A percentile compares a stretch with the other conserved stretches of the same genome.
These are phyloP conservation scores for Leptodermis oblonga DNA, from an alignment of 257 asterid genomes.

Conservation along the genomic window DNA sequence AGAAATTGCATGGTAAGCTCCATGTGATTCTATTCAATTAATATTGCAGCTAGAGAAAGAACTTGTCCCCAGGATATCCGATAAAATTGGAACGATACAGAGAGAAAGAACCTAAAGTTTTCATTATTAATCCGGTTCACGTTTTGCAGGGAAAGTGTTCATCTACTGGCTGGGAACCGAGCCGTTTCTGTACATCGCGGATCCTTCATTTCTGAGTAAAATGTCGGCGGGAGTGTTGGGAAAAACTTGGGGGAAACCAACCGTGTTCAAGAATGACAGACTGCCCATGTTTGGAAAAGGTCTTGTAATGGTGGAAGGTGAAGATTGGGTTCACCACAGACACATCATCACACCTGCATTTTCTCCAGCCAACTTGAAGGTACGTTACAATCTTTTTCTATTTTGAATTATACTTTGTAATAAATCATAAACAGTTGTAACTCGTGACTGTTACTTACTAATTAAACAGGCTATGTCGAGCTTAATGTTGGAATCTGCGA, in stretches of 20 bases:
- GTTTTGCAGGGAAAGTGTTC: conserved; percentile 63
- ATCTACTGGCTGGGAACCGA: conserved; percentile 88
- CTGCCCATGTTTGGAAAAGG: conserved; percentile 90
- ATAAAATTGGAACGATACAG: too few relatives aligned
- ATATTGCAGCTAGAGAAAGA: not conserved
- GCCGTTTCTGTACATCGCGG: conserved; percentile 80
- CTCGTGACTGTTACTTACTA: too few relatives aligned
- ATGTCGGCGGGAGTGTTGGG: conserved; percentile 64
- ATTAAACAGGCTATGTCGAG: conserved; percentile 83
- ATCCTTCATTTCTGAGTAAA: conserved; percentile 62
- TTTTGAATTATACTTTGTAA: too few relatives aligned
- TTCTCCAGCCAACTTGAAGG: conserved; percentile 71
- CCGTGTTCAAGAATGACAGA: conserved; percentile 69
- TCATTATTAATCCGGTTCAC: too few relatives aligned
- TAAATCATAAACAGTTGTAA: too few relatives aligned
- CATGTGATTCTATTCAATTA: not conserved
- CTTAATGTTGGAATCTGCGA: conserved; percentile 67
- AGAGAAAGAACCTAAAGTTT: too few relatives aligned
- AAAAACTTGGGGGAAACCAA: conserved; percentile 88
- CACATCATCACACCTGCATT: conserved; percentile 83
- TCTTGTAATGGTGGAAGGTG: conserved; percentile 80
- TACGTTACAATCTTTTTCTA: not conserved
- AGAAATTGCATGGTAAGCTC: conserved; percentile 53
- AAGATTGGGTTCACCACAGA: conserved; percentile 89
- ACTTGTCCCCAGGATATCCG: too few relatives aligned